phyloP scores from a whole-genome alignment of 805 yeast genomes.

The Spencermartinsiella europaea region DNA sequence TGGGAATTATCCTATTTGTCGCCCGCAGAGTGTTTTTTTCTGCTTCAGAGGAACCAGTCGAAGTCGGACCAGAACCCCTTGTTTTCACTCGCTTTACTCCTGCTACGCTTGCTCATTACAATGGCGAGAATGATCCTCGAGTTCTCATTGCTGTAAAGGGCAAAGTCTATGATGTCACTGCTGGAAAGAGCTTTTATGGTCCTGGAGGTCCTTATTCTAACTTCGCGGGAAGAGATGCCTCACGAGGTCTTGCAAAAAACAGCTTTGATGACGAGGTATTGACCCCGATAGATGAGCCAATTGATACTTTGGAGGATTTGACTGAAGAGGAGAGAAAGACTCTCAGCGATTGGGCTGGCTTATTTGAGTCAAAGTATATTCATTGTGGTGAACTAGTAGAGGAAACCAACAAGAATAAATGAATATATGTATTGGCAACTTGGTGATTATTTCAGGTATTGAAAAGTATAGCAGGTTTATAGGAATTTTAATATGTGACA shows the following conservation, averaged over 20 bases:
- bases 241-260: constrained; percentile 84
- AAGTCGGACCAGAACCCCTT: constrained; percentile 24
- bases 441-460: too few species aligned
- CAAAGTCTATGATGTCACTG: constrained; percentile 75
- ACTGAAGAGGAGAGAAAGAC: constrained; percentile 55
- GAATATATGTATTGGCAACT: too few species aligned
- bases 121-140: constrained; percentile 73
- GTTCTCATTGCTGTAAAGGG: constrained; percentile 87
- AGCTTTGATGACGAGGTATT: constrained; percentile 70
- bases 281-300: constrained; percentile 66
- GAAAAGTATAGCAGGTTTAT: too few species aligned
- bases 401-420: constrained; percentile 6
- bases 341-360: constrained; percentile 78
- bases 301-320: constrained; percentile 66
- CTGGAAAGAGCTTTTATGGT: constrained; percentile 82
- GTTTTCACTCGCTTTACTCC: constrained; percentile 60
- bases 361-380: constrained; percentile 76
- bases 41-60: neutral
- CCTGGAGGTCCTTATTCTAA: constrained; percentile 94
- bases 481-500: too few species aligned
- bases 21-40: constrained; percentile 21
- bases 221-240: constrained; percentile 95
- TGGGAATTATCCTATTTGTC: constrained; percentile 17
- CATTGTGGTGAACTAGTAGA: constrained; percentile 55
- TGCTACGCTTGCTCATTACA: constrained; percentile 59